These are phyloP conservation scores for Marchantia polymorpha DNA, from an alignment of 225 moss, liverwort and hornwort species.

Conservation along the genomic window DNA sequence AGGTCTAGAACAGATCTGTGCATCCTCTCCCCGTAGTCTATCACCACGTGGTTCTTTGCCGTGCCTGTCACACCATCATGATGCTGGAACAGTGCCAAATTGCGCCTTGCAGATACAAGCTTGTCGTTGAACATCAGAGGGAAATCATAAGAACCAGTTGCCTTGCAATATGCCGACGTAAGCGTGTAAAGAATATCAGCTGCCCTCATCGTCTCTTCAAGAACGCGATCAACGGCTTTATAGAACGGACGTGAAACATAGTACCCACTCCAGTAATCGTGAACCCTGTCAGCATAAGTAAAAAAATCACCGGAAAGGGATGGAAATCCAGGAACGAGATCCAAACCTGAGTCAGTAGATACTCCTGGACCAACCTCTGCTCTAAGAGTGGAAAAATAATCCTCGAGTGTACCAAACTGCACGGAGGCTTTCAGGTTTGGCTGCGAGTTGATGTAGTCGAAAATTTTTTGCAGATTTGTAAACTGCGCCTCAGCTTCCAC, in stretches of 20 bases:
- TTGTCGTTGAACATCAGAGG: conserved; percentile 52
- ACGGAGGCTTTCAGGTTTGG: conserved; percentile 60
- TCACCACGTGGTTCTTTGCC: conserved; percentile 84
- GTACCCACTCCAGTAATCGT: conserved; percentile 99
- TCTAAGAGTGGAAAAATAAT: conserved; percentile 83
- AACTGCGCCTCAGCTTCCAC: conserved; percentile 87
- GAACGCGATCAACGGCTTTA: conserved; percentile 91
- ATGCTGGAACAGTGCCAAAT: conserved; percentile 93
- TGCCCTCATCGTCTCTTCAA: conserved; percentile 82
- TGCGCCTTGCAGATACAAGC: conserved; percentile 74
- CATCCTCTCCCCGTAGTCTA: conserved; percentile 79
- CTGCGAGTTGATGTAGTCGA: conserved; percentile 86
- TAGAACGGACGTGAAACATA: conserved; percentile 92
- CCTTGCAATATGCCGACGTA: conserved; percentile 54
- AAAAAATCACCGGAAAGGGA: conserved; percentile 94
- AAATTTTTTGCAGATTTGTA: conserved; percentile 81
- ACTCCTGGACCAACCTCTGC: conserved; percentile 47
- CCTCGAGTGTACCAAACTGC: conserved; percentile 84
- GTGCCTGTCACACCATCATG: conserved; percentile 98
- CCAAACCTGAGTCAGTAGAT: conserved; percentile 12
- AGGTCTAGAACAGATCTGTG: conserved; percentile 70
- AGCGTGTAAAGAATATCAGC: conserved; percentile 89
- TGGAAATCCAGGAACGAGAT: conserved; percentile 75
- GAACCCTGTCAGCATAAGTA: conserved; percentile 81
- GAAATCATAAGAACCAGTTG: conserved; percentile 24